phyloP scores from a whole-genome alignment of 1,139 yeast genomes.

The Sugiyamaella pinicola region DNA sequence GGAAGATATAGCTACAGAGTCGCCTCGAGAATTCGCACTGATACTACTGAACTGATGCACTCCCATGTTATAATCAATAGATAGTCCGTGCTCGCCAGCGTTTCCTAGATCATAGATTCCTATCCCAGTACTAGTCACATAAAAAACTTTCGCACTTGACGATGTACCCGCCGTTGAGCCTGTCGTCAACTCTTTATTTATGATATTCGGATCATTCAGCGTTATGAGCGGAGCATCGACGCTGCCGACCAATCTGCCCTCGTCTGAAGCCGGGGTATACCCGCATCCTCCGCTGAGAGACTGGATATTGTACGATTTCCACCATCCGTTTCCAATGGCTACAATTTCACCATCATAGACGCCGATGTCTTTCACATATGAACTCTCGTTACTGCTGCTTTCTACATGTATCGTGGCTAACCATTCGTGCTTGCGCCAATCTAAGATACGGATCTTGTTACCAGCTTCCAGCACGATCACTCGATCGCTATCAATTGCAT shows the following conservation, averaged over 20 bases:
- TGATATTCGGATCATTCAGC: neutral
- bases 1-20: conserved; percentile 15
- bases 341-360: conserved; percentile 36
- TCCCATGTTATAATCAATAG: conserved; percentile 20
- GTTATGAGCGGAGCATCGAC: neutral
- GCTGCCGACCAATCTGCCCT: conserved; percentile 26
- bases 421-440: conserved; percentile 43
- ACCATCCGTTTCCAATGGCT: conserved; percentile 44
- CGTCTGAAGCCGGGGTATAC: conserved; percentile 32
- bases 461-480: conserved; percentile 42
- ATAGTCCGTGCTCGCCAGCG: conserved; percentile 25
- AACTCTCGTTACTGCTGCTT: neutral
- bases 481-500: conserved; percentile 40
- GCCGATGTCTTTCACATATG: conserved; percentile 35
- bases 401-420: conserved; percentile 37
- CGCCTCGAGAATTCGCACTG: conserved; percentile 18
- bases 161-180: neutral
- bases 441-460: conserved; percentile 38
- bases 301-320: conserved; percentile 39
- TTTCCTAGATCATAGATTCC: conserved; percentile 24
- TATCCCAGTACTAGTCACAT: conserved; percentile 18
- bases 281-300: conserved; percentile 37
- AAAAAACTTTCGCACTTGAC: conserved; percentile 10
- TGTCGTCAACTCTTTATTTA: neutral
- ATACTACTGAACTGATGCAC: conserved; percentile 19